Evolutionary conservation across 2,329 filamentous ascomycete species (phyloP).

Genomic region (Aspergillus fructus): DNA sequence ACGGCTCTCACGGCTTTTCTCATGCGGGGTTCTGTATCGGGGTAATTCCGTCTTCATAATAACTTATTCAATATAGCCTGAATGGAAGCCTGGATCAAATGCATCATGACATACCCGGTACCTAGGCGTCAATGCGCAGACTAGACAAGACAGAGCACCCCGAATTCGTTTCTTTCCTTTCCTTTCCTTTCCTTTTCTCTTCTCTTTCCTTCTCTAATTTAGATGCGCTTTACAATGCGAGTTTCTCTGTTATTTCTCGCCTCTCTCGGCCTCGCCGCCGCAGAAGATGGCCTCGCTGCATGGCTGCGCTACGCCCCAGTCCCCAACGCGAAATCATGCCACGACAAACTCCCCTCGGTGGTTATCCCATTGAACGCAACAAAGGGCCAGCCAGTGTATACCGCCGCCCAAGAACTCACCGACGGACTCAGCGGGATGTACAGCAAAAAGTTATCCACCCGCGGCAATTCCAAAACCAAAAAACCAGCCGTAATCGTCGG

Average conservation of each 20-base stretch:
- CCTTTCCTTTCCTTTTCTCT: too few relatives aligned
- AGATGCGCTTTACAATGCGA: not conserved
- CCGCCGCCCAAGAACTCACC: slow-evolving; percentile 59
- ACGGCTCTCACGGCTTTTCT: too few relatives aligned
- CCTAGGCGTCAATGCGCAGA: too few relatives aligned
- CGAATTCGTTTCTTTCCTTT: too few relatives aligned
- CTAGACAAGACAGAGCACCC: too few relatives aligned
- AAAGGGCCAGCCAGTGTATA: slow-evolving; percentile 56
- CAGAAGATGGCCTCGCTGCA: slow-evolving; percentile 61
- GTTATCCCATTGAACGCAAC: slow-evolving; percentile 58
- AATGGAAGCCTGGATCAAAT: too few relatives aligned
- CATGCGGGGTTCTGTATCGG: too few relatives aligned
- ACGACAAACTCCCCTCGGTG: slow-evolving; percentile 45
- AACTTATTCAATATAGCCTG: too few relatives aligned
- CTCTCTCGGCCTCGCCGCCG: slow-evolving; percentile 33
- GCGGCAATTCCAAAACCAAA: not conserved
- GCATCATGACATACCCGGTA: too few relatives aligned
- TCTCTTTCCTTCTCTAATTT: too few relatives aligned
- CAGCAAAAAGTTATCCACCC: slow-evolving; percentile 42
- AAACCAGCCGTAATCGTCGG: slow-evolving; percentile 18
- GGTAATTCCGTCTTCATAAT: too few relatives aligned
- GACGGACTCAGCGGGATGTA: slow-evolving; percentile 60
- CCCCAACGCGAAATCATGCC: slow-evolving; percentile 38
- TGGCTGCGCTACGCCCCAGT: slow-evolving; percentile 66
- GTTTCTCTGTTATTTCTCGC: not conserved